Evolutionary conservation across 331 rosid genomes (phyloP).

Genomic region (Telfairia occidentalis): DNA sequence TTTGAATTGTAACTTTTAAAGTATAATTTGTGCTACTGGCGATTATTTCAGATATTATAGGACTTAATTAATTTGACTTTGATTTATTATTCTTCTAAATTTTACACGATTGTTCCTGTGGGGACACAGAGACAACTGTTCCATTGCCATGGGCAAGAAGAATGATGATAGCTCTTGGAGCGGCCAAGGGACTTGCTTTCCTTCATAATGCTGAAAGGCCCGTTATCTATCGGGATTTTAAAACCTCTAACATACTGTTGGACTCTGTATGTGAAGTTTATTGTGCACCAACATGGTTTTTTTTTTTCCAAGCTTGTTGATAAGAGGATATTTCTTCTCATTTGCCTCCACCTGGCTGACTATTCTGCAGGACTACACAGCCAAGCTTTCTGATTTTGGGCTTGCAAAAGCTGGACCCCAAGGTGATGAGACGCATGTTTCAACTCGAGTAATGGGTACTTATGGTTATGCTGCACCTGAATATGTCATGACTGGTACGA

Average conservation of each 20-base stretch:
- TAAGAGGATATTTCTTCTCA: not conserved
- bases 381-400: conserved; percentile 51
- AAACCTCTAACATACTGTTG: conserved; percentile 83
- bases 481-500: conserved; percentile 48
- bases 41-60: not conserved
- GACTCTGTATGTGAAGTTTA: conserved; percentile 69
- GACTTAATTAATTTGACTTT: conserved; percentile 12
- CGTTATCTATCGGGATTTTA: conserved; percentile 88
- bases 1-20: not conserved
- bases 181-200: conserved; percentile 95
- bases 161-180: conserved; percentile 93
- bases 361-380: conserved; percentile 68
- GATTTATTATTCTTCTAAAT: conserved; percentile 15
- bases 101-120: conserved; percentile 31
- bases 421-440: conserved; percentile 49
- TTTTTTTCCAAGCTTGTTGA: conserved; percentile 4
- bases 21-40: not conserved
- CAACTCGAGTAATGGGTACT: conserved; percentile 51
- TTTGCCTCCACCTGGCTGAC: conserved; percentile 11
- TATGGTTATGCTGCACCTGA: conserved; percentile 53
- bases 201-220: conserved; percentile 97
- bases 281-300: not conserved
- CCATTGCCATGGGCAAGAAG: conserved; percentile 80
- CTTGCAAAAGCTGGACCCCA: conserved; percentile 53
- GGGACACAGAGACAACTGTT: conserved; percentile 60